Conservation (phyloP, 1,139 yeast species). For the Blastobotrys capitulatus region DNA sequence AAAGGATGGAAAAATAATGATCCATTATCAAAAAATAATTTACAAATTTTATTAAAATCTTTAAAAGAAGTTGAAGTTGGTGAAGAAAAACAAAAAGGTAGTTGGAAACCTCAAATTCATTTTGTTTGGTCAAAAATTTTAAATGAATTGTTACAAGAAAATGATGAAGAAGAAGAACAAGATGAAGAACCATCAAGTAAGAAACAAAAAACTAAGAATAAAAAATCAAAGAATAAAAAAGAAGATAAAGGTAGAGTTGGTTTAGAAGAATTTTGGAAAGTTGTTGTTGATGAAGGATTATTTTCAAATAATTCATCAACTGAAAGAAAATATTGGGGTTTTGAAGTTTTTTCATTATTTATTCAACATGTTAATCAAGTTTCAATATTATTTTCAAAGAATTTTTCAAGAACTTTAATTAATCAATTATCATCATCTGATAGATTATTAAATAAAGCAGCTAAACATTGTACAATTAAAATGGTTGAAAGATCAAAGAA, state of each 20-base stretch:
- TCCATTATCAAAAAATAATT: constrained; percentile 67
- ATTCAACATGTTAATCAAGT: constrained; percentile 36
- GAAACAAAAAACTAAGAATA: constrained; percentile 24
- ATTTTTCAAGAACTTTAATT: constrained; percentile 66
- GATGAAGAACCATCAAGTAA: constrained; percentile 14
- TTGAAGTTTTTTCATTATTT: constrained; percentile 59
- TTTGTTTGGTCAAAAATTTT: constrained; percentile 77
- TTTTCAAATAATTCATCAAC: constrained; percentile 73
- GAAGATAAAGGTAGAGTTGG: constrained; percentile 20
- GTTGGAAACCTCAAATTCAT: constrained; percentile 74
- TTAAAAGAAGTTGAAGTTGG: constrained; percentile 52
- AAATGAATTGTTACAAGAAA: constrained; percentile 35
- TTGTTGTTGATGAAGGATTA: constrained; percentile 71
- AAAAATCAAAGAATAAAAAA: constrained; percentile 29
- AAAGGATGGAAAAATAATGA: constrained; percentile 63
- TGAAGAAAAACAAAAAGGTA: constrained; percentile 27
- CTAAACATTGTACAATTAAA: constrained; percentile 36
- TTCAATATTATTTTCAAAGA: constrained; percentile 52
- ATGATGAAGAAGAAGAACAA: constrained; percentile 18
- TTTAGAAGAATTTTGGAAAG: constrained; percentile 73
- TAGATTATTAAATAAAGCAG: constrained; percentile 62
- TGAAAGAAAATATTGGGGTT: constrained; percentile 85
- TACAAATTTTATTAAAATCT: constrained; percentile 55
- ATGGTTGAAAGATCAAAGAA: background rate
- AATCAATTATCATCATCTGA: constrained; percentile 69